Base-by-base conservation (phyloP, 2,329 filamentous ascomycete species). In the Fusarium humuli region DNA sequence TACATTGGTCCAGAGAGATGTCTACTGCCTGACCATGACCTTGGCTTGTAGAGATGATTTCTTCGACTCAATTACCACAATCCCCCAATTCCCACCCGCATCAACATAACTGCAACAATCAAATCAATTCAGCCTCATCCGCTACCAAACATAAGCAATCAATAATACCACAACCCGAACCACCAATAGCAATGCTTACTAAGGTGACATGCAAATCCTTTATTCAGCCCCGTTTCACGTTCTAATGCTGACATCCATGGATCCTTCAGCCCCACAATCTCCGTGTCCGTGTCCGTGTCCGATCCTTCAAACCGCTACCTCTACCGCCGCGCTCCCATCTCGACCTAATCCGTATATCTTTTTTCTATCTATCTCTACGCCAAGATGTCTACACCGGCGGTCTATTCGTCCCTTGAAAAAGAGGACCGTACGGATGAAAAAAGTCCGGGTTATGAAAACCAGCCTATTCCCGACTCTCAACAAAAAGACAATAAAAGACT, bases 201-300 rank as follows among this genome's bases (percentile, higher is more conserved):
- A 10, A 5, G 1, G 34, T 37, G 34, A 37, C 34, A 37, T 37
- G 6, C 16, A 5, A 49, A 34, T 50, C 20, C 47, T 49, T n/a
- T 20, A 3, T 18, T 13, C 16, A 25, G 11, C 47, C 58, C 53
- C 2, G 59, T 69, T 69, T 65, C 65, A 53, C 11, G 14, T 49
- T 41, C 32, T 41, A 42, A 34, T 65, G 45, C 40, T 67, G 52
- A 70, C 53, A 41, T 52, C 41, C 47, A 5, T 37, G 34, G 34
- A 37, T 45, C 23, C 20, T 20, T 27, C 3, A 23, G 25, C 47
- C 47, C 63, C 63, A 66, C 63, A 61, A 45, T 30, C 42, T 55
- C 65, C 67, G 46, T 72, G 45, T 53, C 65, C 67, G 65, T 71
- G 64, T 71, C 69, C 69, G 65, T 69, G 67, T 67, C 67, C 57